These are phyloP conservation scores for Scedosporium boydii DNA, from an alignment of 2,329 filamentous ascomycete species.

Conservation along the genomic window DNA sequence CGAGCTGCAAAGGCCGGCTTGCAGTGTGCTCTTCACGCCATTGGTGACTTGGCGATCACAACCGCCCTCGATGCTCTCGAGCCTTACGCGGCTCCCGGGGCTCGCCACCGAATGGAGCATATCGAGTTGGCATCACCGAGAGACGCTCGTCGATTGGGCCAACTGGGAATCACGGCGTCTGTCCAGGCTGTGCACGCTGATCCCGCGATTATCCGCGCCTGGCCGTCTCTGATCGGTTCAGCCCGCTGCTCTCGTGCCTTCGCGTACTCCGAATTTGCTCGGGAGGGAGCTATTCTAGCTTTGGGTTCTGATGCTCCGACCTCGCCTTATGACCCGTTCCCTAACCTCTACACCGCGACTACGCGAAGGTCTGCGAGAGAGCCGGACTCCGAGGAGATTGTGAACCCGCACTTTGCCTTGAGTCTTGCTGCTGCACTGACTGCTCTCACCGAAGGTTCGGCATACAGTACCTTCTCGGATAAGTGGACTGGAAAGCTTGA, in stretches of 20 bases:
- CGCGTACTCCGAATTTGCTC: slow-evolving; percentile 51
- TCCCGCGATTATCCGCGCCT: slow-evolving; percentile 51
- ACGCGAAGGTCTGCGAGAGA: slow-evolving; percentile 46
- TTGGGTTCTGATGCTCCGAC: slow-evolving; percentile 52
- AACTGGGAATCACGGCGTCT: slow-evolving; percentile 49
- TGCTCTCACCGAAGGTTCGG: slow-evolving; percentile 44
- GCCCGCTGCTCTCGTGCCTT: slow-evolving; percentile 49
- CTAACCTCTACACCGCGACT: slow-evolving; percentile 50
- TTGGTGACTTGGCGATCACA: slow-evolving; percentile 49
- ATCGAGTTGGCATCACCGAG: slow-evolving; percentile 46
- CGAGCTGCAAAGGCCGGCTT: slow-evolving; percentile 43
- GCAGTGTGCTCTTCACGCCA: slow-evolving; percentile 56
- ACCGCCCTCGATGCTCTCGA: slow-evolving; percentile 49
- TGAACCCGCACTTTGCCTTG: slow-evolving; percentile 45
- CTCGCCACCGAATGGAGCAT: slow-evolving; percentile 55
- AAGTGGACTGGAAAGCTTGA: slow-evolving; percentile 40
- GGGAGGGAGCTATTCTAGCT: slow-evolving; percentile 42
- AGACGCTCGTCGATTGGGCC: slow-evolving; percentile 47
- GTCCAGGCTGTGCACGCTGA: slow-evolving; percentile 50
- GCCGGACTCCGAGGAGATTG: slow-evolving; percentile 26
- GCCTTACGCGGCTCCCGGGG: slow-evolving; percentile 28
- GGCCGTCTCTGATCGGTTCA: slow-evolving; percentile 46
- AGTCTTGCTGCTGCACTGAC: slow-evolving; percentile 42
- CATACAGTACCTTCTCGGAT: slow-evolving; percentile 50
- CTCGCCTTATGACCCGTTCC: slow-evolving; percentile 42